Base-by-base conservation (phyloP, 192 early-diverging fungal species). In the Coemansia sp. region DNA sequence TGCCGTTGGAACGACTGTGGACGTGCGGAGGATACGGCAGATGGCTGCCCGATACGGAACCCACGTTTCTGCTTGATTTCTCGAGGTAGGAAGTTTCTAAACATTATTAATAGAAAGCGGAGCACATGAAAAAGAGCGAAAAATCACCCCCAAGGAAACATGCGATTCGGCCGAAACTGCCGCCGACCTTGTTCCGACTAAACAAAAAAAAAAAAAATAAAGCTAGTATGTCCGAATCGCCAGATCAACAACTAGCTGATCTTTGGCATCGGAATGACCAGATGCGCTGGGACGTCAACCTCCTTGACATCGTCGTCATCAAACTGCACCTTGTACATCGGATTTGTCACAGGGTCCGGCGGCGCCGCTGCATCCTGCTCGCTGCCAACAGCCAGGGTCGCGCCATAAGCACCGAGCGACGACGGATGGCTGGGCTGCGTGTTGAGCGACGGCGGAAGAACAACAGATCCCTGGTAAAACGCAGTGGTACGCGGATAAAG, bases 321-420 rank as follows among this genome's bases (percentile, higher is more conserved):
- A 55, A 83, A 83, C 66, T 72, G 72, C 33, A 83, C 58, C 38
- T 70, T 74, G 57, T 83, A 83, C 76, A 78, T 75, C 5, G 75
- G 75, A 28, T 77, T 78, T 1, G 67, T 17, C 0, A n/a, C 55
- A 2, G 73, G 78, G 41, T 75, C 64, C 0, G 78, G 66, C 37
- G 62, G 56, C 3, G 58, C 55, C 5, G 39, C 38, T 3, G 43
- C 20, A 22, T 37, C 58, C 32, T 61, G 58, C 35, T 43, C 32
- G 8, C 34, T n/a, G 9, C 18, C 57, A 48, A 34, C 7, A 3
- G 18, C 36, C 51, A 55, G 33, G 28, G 15, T 22, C 11, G 51
- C 45, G 17, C 28, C 35, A 7, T 35, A 65, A 0, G 65, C 57
- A 14, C 61, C 43, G 22, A 63, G 20, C n/a, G 43, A 28, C 6